Evolutionary conservation across 768 basidiomycete genomes (phyloP).

Genomic region (Mycena metata): DNA sequence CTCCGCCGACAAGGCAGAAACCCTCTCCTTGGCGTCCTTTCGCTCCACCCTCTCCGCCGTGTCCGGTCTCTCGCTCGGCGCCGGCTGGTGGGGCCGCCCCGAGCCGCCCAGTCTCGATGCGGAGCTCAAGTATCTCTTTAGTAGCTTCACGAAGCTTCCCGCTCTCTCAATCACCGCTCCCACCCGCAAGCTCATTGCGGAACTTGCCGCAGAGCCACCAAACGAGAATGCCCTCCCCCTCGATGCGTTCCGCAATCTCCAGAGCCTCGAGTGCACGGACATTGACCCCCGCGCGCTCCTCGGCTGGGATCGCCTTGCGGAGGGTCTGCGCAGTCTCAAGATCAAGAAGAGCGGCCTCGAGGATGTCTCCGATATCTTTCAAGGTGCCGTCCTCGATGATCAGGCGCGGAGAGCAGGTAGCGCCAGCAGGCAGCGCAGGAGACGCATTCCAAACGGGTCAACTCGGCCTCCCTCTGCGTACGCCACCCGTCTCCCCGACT

Average conservation of each 20-base stretch:
- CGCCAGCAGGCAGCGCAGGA: constrained; percentile 59
- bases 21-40: constrained; percentile 79
- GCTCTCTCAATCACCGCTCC: constrained; percentile 78
- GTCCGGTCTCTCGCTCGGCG: constrained; percentile 80
- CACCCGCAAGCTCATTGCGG: constrained; percentile 73
- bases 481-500: constrained; percentile 65
- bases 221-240: constrained; percentile 84
- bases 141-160: constrained; percentile 91
- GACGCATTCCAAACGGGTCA: constrained; percentile 56
- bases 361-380: constrained; percentile 82
- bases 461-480: constrained; percentile 62
- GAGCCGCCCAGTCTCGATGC: constrained; percentile 72
- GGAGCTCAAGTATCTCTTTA: constrained; percentile 90
- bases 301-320: constrained; percentile 86
- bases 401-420: constrained; percentile 73
- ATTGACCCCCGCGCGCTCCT: constrained; percentile 86
- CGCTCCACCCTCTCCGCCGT: constrained; percentile 83
- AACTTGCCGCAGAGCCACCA: constrained; percentile 77
- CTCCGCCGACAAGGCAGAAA: constrained; percentile 73
- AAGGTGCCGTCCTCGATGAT: constrained; percentile 86
- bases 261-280: constrained; percentile 79
- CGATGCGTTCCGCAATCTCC: constrained; percentile 87
- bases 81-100: constrained; percentile 77
- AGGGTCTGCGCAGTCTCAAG: constrained; percentile 79
- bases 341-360: constrained; percentile 86